Base-by-base conservation (phyloP, 805 yeast genomes). In the Candida morakotiae region DNA sequence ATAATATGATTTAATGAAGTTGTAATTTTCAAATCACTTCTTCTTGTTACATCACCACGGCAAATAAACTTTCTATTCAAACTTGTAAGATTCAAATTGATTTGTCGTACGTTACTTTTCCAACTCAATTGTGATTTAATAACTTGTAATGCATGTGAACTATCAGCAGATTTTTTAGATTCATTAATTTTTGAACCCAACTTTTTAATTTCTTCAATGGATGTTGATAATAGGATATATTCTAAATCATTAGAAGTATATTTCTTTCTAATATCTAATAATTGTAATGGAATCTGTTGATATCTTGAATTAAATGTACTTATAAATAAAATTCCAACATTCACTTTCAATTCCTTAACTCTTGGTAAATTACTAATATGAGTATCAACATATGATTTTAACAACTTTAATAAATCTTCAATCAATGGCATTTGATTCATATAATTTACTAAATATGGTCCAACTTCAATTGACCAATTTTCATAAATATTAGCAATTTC, bases 11-110 rank as follows among this genome's bases (percentile, higher is more conserved):
- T 60, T 0, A 71, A 63, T 6, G 66, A 60, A 27, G 83, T 69
- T 27, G 80, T 81, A 21, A 79, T 62, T 64, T 79, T 75, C 48
- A 79, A 62, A 34, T 83, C 93, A 10, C 86, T 78, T 41, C 81
- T 77, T 38, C 82, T 68, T 2, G 64, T 48, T 13, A 83, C 71
- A 18, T 70, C 73, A 0, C 88, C 93, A 9, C 81, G 62, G 44
- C 65, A 66, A 31, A 81, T 54, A 18, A 86, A 60, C 44, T 64
- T 72, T 45, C 95, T 67, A 34, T 75, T 71, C 10, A 67, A 64
- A 21, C 82, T 78, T 4, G 59, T 60, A 28, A 82, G 58, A 31
- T 75, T 70, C 28, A 83, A 53, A 42, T 79, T 75, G 0, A 72
- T 72, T 14, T 68, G 73, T 10, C 37, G 38, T 0, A 71, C 56